phyloP scores from a whole-genome alignment of 2,329 filamentous ascomycete genomes.

The Penicillium decumbens region DNA sequence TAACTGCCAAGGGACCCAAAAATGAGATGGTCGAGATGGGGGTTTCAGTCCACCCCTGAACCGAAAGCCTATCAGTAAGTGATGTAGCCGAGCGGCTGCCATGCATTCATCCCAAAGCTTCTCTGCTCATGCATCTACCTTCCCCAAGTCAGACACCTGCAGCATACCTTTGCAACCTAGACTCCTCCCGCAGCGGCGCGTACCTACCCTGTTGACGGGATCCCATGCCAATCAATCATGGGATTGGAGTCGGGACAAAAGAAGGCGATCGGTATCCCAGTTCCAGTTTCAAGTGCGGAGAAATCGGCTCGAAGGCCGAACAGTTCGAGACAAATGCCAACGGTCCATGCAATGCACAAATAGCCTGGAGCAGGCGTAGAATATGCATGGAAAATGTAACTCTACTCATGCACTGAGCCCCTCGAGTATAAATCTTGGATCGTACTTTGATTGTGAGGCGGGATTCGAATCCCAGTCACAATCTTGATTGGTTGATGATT shows the following conservation, averaged over 20 bases:
- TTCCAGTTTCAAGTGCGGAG: not conserved
- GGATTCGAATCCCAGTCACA: too few species aligned
- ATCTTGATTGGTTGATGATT: too few species aligned
- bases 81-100: slow-evolving; percentile 6
- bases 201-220: too few species aligned
- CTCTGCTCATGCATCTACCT: slow-evolving; percentile 2
- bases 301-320: not conserved
- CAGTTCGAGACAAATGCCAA: too few species aligned
- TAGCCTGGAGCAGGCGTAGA: slow-evolving; percentile 32
- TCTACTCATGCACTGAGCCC: slow-evolving; percentile 2
- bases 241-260: not conserved
- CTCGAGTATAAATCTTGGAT: too few species aligned
- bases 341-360: slow-evolving; percentile 1
- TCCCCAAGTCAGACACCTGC: slow-evolving; percentile 12
- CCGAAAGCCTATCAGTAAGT: not conserved
- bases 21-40: not conserved
- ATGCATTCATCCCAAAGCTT: slow-evolving; percentile 13
- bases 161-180: not conserved
- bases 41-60: not conserved
- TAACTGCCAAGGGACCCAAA: not conserved
- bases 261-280: not conserved
- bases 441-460: too few species aligned
- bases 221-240: too few species aligned
- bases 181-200: not conserved
- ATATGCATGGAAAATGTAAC: slow-evolving; percentile 38